Evolutionary conservation across 208 protist genomes (phyloP).

Genomic region (Leishmania mexicana): DNA sequence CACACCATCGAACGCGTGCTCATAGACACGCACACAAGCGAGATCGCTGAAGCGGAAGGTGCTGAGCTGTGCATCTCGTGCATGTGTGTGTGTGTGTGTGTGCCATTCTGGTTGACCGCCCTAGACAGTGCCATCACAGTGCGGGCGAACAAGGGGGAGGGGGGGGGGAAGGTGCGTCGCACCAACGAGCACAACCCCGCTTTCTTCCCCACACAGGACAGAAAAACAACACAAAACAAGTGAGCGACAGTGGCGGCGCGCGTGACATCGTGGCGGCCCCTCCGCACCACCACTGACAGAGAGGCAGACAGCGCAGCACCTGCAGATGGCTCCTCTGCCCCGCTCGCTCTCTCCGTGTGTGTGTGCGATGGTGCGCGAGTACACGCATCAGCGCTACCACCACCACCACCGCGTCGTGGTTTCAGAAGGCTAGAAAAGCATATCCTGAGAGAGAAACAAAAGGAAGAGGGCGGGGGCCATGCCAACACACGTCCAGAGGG

Average conservation of each 20-base stretch:
- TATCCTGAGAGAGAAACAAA: not conserved
- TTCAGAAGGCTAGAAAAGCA: not conserved
- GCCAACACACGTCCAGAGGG: too few species aligned
- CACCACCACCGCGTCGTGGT: not conserved
- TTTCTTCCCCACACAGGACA: not conserved
- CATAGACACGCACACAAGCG: constrained; percentile 1
- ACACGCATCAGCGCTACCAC: not conserved
- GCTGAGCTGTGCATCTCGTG: not conserved
- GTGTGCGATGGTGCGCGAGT: not conserved
- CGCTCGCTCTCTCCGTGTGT: not conserved
- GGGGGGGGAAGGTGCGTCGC: not conserved
- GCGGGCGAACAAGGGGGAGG: not conserved
- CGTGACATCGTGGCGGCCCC: not conserved
- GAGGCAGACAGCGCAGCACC: not conserved
- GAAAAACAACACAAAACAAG: not conserved
- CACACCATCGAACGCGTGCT: not conserved
- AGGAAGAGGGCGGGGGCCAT: not conserved
- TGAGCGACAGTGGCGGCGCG: not conserved
- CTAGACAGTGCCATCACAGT: not conserved
- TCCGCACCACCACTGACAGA: not conserved
- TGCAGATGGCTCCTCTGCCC: not conserved
- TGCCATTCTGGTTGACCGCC: not conserved
- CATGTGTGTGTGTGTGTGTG: not conserved
- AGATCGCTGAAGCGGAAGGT: not conserved
- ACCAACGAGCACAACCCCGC: not conserved